Percentiles rank a stretch among this genome's conserved stretches.
Evolutionary conservation across 176 grass and related monocot genomes (phyloP).

Genomic region (barley (Hordeum vulgare)): MorexV3_pseudomolecules_assembly NC_058521.1:609812588-609813087

Average conservation of each 20-base stretch:
- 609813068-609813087: no score
- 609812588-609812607: neutral
- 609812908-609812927: slow-evolving; percentile 3
- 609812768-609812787: slow-evolving; percentile 76
- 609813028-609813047: no score
- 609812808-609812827: slow-evolving; percentile 60
- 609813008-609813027: no score
- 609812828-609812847: neutral
- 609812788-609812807: slow-evolving; percentile 74
- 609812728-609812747: slow-evolving; percentile 6
- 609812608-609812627: slow-evolving; percentile 9
- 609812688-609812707: neutral
- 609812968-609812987: no score
- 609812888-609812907: neutral
- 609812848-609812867: slow-evolving; percentile 43
- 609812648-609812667: neutral
- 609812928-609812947: neutral
- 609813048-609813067: no score
- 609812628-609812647: neutral
- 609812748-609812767: slow-evolving; percentile 90
- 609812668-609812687: neutral
- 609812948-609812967: no score
- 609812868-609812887: slow-evolving; percentile 44
- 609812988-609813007: no score
- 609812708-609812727: neutral